Conservation (phyloP, 1,284 basidiomycete species). For the Naganishia cerealis region DNA sequence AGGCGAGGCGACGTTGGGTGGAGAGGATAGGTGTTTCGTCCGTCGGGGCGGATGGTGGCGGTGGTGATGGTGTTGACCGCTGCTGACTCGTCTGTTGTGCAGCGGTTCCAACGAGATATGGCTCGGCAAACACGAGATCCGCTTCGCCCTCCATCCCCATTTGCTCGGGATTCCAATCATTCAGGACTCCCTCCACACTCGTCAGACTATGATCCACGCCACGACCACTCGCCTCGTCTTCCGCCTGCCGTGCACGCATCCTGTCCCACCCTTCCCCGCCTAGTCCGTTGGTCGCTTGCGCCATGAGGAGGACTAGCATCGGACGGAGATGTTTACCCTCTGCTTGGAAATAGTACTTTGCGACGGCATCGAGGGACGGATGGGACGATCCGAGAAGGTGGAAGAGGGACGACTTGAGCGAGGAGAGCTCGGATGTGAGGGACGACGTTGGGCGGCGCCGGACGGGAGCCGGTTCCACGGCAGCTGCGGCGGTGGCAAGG, state of each 20-base stretch:
- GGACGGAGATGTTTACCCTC: constrained; percentile 82
- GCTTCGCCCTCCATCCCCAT: constrained; percentile 45
- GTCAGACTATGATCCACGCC: constrained; percentile 52
- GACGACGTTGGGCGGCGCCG: not conserved
- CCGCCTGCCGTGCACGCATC: constrained; percentile 33
- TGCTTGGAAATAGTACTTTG: constrained; percentile 89
- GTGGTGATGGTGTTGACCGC: constrained; percentile 24
- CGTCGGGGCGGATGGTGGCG: not conserved
- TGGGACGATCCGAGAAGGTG: constrained; percentile 83
- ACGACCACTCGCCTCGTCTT: constrained; percentile 25
- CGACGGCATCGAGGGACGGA: constrained; percentile 80
- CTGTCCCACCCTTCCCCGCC: constrained; percentile 52
- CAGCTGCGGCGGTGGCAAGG: too few relatives aligned
- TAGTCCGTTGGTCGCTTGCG: constrained; percentile 84
- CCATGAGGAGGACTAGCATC: constrained; percentile 83
- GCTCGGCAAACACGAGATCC: constrained; percentile 46
- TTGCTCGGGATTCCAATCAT: constrained; percentile 55
- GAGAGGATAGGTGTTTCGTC: constrained; percentile 62
- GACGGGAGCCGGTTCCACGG: not conserved
- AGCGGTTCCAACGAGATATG: constrained; percentile 37
- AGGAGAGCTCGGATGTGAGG: constrained; percentile 62
- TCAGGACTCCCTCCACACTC: constrained; percentile 50
- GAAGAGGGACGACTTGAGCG: constrained; percentile 73
- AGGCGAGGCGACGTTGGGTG: constrained; percentile 86
- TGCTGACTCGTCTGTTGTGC: not conserved